phyloP scores from a whole-genome alignment of 2,329 filamentous ascomycete species.

The Colletotrichum sp. region DNA sequence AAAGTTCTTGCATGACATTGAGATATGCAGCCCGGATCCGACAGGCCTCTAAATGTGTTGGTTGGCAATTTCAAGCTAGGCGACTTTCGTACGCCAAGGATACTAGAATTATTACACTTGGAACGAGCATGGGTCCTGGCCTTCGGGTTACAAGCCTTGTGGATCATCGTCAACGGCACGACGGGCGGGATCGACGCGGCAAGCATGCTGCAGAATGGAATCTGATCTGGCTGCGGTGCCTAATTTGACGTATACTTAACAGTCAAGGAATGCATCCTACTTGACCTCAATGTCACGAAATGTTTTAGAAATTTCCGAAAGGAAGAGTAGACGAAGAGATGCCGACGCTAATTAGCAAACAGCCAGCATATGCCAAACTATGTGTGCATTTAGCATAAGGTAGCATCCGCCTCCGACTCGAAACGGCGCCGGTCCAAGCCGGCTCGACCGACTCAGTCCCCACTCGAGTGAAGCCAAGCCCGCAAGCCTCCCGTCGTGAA shows the following conservation, averaged over 20 bases:
- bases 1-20: not conserved
- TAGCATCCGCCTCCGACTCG: not conserved
- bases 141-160: not conserved
- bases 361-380: not conserved
- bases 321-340: not conserved
- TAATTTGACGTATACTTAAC: not conserved
- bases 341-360: not conserved
- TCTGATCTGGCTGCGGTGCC: not conserved
- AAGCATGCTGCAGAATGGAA: not conserved
- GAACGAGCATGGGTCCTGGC: not conserved
- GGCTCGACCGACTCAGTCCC: not conserved
- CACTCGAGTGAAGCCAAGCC: not conserved
- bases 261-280: not conserved
- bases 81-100: not conserved
- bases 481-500: not conserved
- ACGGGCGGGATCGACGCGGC: not conserved
- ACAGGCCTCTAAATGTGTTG: not conserved
- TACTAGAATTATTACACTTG: not conserved
- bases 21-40: accelerated
- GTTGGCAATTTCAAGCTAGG: not conserved
- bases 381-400: not conserved
- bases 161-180: not conserved
- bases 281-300: not conserved
- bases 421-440: not conserved
- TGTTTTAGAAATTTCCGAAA: accelerated